A percentile compares a stretch with the other conserved stretches of the same genome.
phyloP scores from a whole-genome alignment of 2,329 filamentous ascomycete species.

The Colletotrichum tamarilloi region DNA sequence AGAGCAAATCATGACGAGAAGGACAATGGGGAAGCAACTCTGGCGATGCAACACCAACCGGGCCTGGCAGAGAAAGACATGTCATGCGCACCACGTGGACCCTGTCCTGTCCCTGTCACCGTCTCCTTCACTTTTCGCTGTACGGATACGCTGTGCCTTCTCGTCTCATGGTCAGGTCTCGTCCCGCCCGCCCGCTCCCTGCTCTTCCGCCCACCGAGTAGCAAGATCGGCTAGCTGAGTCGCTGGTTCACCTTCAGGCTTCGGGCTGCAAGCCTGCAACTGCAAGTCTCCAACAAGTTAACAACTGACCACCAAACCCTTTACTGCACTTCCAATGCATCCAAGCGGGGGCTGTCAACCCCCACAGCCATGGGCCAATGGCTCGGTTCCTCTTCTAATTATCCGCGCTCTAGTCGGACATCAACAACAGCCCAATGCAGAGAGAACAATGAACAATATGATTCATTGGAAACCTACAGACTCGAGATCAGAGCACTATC shows the following conservation, averaged over 20 bases:
- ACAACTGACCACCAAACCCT: background rate
- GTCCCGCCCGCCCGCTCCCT: slow-evolving; percentile 29
- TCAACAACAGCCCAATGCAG: slow-evolving; percentile 26
- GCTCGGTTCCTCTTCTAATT: slow-evolving; percentile 12
- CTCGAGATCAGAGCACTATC: background rate
- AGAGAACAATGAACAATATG: background rate
- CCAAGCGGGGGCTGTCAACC: background rate
- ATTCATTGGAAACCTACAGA: background rate
- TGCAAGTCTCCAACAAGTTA: background rate
- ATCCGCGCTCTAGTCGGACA: slow-evolving; percentile 25
- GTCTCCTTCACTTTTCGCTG: slow-evolving; percentile 16
- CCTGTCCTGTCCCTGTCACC: slow-evolving; percentile 30
- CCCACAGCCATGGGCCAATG: slow-evolving; percentile 13
- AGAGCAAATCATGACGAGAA: background rate
- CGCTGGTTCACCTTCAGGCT: slow-evolving; percentile 18
- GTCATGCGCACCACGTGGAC: slow-evolving; percentile 37
- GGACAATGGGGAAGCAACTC: background rate
- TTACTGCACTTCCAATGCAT: background rate
- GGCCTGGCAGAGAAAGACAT: slow-evolving; percentile 21
- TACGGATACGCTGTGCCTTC: slow-evolving; percentile 1
- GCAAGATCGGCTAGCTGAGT: slow-evolving; percentile 27
- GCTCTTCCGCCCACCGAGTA: slow-evolving; percentile 31
- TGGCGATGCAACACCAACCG: slow-evolving; percentile 16
- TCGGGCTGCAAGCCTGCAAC: background rate
- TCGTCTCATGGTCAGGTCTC: slow-evolving; percentile 14